These are phyloP conservation scores for Yamadazyma diospyri DNA, from an alignment of 1,139 yeast genomes.

Conservation along the genomic window DNA sequence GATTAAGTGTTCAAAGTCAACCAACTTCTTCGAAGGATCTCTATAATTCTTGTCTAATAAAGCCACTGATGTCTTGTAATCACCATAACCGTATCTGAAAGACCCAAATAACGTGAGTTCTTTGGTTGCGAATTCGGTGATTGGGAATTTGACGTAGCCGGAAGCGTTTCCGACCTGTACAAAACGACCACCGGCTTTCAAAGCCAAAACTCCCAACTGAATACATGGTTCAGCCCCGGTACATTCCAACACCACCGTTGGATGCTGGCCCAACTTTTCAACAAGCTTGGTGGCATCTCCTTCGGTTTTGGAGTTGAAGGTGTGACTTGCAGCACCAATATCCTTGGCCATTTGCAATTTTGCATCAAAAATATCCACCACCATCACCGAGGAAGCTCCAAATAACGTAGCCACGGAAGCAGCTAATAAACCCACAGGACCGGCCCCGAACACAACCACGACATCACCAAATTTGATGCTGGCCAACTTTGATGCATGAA, in stretches of 20 bases:
- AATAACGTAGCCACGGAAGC: conserved; percentile 79
- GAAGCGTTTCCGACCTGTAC: conserved; percentile 80
- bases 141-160: conserved; percentile 66
- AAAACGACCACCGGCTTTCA: conserved; percentile 60
- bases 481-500: conserved; percentile 76
- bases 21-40: conserved; percentile 47
- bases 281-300: conserved; percentile 26
- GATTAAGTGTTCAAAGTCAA: conserved; percentile 55
- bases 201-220: conserved; percentile 55
- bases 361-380: conserved; percentile 60
- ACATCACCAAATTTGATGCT: conserved; percentile 66
- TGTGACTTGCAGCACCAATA: conserved; percentile 57
- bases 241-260: conserved; percentile 61
- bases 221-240: conserved; percentile 72
- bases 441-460: conserved; percentile 85
- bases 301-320: conserved; percentile 51
- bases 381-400: conserved; percentile 70
- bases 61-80: conserved; percentile 71
- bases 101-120: conserved; percentile 72
- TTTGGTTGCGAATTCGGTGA: conserved; percentile 64
- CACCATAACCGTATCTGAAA: conserved; percentile 79
- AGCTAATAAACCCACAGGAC: conserved; percentile 83
- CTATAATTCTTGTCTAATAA: conserved; percentile 58
- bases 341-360: conserved; percentile 59
- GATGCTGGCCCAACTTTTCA: conserved; percentile 44